Percentiles rank a stretch among this genome's conserved stretches.
phyloP scores from a whole-genome alignment of 2,329 filamentous ascomycete species.

The Claviceps monticola region DNA sequence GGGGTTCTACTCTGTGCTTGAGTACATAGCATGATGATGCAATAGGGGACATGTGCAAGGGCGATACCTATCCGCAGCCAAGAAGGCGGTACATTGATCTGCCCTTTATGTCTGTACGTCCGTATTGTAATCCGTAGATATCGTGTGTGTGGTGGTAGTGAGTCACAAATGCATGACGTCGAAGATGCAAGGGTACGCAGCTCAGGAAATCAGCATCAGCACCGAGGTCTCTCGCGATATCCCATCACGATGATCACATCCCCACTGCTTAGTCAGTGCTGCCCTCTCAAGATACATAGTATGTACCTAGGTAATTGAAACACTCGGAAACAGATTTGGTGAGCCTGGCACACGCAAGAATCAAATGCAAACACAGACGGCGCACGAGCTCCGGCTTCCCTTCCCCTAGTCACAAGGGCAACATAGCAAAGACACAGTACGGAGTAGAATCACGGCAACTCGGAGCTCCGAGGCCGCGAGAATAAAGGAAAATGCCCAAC shows the following conservation, averaged over 20 bases:
- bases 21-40: not conserved
- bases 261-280: not conserved
- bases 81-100: not conserved
- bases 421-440: no score
- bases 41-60: not conserved
- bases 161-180: not conserved
- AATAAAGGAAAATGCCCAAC: no score
- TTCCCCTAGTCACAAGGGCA: no score
- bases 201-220: not conserved
- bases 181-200: not conserved
- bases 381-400: no score
- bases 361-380: no score
- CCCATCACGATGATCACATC: not conserved
- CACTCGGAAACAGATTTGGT: no score
- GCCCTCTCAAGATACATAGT: no score
- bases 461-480: no score
- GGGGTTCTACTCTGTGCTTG: no score
- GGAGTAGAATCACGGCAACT: no score
- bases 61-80: not conserved
- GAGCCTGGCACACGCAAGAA: no score
- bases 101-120: not conserved
- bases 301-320: no score
- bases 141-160: not conserved
- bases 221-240: not conserved
- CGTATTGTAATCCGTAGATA: not conserved